These are phyloP conservation scores for Cajanus cajan DNA, from an alignment of 306 rosid species.

Conservation along the genomic window DNA sequence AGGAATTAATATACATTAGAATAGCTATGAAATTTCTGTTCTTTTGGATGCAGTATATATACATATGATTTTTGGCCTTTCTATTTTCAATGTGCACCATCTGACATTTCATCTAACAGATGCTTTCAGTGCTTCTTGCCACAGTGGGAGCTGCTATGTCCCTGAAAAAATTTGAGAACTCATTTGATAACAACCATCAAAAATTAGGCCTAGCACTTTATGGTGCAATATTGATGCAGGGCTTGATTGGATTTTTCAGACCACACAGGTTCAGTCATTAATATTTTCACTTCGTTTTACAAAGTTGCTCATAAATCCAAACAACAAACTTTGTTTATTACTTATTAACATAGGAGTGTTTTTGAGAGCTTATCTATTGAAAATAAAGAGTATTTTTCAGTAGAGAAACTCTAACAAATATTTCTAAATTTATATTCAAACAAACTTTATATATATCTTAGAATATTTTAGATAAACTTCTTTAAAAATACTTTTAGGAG, in stretches of 20 bases:
- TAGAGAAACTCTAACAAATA: too few relatives aligned
- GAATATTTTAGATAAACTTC: too few relatives aligned
- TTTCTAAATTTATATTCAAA: too few relatives aligned
- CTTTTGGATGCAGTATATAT: not conserved
- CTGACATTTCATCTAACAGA: constrained; percentile 48
- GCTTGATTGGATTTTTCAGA: constrained; percentile 76
- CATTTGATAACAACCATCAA: constrained; percentile 86
- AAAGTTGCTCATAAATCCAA: not conserved
- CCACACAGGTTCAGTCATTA: constrained; percentile 68
- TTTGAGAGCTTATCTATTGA: too few relatives aligned
- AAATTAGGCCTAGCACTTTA: constrained; percentile 90
- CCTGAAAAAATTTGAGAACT: constrained; percentile 77
- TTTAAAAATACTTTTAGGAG: too few relatives aligned
- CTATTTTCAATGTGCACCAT: not conserved
- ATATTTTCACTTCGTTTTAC: not conserved
- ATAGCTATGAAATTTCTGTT: not conserved
- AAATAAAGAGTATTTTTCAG: too few relatives aligned
- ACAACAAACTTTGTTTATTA: not conserved
- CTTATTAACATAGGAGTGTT: too few relatives aligned
- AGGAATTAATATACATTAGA: not conserved
- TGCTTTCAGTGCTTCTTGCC: constrained; percentile 62
- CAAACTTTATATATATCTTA: too few relatives aligned
- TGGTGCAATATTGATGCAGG: constrained; percentile 67
- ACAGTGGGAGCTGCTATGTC: constrained; percentile 85
- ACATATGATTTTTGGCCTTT: not conserved